Conservation (phyloP, 2,329 filamentous ascomycete species). For the Magnaporthiopsis poae region DNA sequence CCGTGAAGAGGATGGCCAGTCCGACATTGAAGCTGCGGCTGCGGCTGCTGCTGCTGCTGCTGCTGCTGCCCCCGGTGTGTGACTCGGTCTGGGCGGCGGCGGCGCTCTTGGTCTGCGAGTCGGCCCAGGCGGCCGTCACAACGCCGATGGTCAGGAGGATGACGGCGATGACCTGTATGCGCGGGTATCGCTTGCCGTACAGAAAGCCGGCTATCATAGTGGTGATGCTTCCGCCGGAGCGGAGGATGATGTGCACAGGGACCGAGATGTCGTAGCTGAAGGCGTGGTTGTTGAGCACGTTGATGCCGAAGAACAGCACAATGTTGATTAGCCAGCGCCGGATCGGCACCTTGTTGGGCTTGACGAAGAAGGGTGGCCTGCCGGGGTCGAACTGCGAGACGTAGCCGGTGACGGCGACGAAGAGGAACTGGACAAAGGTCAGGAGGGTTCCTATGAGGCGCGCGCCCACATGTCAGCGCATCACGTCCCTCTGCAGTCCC, state of each 20-base stretch:
- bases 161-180: constrained; percentile 71
- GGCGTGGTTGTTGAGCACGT: constrained; percentile 92
- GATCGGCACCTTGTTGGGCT: constrained; percentile 70
- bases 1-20: constrained; percentile 72
- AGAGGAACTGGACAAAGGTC: constrained; percentile 81
- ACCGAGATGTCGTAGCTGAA: constrained; percentile 96
- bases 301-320: constrained; percentile 81
- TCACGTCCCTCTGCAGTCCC: background rate
- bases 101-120: constrained; percentile 70
- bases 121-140: constrained; percentile 77
- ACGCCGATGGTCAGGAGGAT: constrained; percentile 76
- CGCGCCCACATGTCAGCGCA: background rate
- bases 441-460: constrained; percentile 59
- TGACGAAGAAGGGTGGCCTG: constrained; percentile 61
- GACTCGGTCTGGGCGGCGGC: constrained; percentile 13
- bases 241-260: constrained; percentile 89
- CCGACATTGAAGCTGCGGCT: constrained; percentile 51
- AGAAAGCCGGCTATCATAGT: constrained; percentile 86
- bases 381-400: constrained; percentile 62
- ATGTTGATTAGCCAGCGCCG: constrained; percentile 82
- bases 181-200: constrained; percentile 75
- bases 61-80: constrained; percentile 14
- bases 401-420: constrained; percentile 70
- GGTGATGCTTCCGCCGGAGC: constrained; percentile 89
- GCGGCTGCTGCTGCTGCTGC: constrained; percentile 4